phyloP scores from a whole-genome alignment of 345 rosid species.

The Cardiospermum halicacabum region DNA sequence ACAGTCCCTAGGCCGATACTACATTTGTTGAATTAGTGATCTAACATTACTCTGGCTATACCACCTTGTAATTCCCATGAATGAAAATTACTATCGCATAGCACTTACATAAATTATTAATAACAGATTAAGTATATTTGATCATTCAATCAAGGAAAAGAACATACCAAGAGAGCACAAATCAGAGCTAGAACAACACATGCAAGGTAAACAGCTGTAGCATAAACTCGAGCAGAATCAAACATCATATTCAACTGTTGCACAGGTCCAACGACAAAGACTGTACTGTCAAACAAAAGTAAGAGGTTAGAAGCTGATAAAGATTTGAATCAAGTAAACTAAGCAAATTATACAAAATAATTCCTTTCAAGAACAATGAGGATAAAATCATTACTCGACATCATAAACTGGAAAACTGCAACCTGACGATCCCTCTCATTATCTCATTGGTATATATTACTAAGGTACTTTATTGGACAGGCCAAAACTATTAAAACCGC shows the following conservation, averaged over 20 bases:
- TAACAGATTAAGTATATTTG: not conserved
- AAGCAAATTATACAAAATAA: too few species aligned
- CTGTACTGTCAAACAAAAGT: conserved; percentile 85
- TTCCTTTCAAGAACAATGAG: too few species aligned
- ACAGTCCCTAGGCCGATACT: too few species aligned
- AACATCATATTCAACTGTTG: conserved; percentile 89
- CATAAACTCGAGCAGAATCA: conserved; percentile 64
- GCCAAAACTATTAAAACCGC: not conserved
- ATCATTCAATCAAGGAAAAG: not conserved
- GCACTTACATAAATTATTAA: not conserved
- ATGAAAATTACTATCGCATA: not conserved
- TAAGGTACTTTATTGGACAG: not conserved
- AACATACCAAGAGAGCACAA: conserved; percentile 80
- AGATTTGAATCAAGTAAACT: not conserved
- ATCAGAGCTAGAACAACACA: conserved; percentile 69
- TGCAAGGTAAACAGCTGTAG: conserved; percentile 72
- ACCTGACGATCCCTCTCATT: not conserved
- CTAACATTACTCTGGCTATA: too few species aligned
- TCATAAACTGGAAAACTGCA: not conserved
- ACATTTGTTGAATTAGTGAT: not conserved
- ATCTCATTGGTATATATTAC: not conserved
- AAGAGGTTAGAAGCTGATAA: conserved; percentile 24
- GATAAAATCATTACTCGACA: not conserved
- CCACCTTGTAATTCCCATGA: not conserved
- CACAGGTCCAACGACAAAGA: conserved; percentile 72